These are phyloP conservation scores for Tricholoma hemisulphureum DNA, from an alignment of 768 basidiomycete species.

Conservation along the genomic window DNA sequence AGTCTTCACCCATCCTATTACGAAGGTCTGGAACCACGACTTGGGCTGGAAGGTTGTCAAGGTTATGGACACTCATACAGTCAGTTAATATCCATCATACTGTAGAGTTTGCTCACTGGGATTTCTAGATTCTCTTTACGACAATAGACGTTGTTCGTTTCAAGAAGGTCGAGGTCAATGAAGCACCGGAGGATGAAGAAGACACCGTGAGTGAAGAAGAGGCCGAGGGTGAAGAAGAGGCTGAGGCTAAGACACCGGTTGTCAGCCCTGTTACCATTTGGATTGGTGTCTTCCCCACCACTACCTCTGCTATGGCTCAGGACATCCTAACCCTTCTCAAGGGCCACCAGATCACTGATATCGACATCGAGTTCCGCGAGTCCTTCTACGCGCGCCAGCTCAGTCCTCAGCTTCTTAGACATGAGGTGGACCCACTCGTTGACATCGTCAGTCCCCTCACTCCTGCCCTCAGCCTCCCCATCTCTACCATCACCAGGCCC, in stretches of 20 bases:
- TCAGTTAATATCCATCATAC: constrained; percentile 27
- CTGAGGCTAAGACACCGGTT: constrained; percentile 11
- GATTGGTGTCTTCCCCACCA: constrained; percentile 29
- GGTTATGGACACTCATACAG: constrained; percentile 25
- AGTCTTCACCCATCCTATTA: constrained; percentile 33
- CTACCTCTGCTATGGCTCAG: constrained; percentile 28
- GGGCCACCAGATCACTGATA: constrained; percentile 26
- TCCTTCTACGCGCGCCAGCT: constrained; percentile 17
- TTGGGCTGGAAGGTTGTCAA: constrained; percentile 29
- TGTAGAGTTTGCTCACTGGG: constrained; percentile 28
- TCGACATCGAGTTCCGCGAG: constrained; percentile 35
- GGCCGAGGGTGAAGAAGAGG: constrained; percentile 24
- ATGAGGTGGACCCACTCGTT: constrained; percentile 26
- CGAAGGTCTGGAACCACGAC: constrained; percentile 28
- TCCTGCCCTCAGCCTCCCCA: constrained; percentile 6
- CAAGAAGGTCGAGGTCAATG: constrained; percentile 21
- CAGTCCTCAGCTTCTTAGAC: constrained; percentile 29
- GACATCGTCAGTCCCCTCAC: no score
- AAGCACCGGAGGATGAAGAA: constrained; percentile 6
- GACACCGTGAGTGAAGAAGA: constrained; percentile 16
- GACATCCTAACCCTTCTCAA: constrained; percentile 32
- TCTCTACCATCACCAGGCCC: background rate
- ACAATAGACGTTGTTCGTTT: constrained; percentile 35
- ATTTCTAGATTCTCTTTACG: constrained; percentile 16
- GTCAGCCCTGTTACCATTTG: constrained; percentile 33